Conservation (phyloP, 1,284 basidiomycete species). For the Gastroboletus turbinatus region DNA sequence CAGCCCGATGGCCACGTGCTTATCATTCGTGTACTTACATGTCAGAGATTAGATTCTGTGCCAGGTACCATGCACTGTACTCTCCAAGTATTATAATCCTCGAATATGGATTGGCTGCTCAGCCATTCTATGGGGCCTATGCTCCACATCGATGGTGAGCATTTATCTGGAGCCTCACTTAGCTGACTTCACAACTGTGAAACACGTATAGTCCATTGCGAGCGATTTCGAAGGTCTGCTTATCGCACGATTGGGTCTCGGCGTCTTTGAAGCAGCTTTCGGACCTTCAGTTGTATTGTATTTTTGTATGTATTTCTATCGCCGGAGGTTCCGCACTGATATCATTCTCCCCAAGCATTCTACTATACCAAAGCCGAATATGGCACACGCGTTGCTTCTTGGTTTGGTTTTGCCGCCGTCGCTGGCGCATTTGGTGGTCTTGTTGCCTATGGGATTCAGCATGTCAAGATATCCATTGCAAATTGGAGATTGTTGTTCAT, state of each 20-base stretch:
- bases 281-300: constrained; percentile 53
- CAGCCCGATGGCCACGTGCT: not conserved
- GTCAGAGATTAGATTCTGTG: constrained; percentile 53
- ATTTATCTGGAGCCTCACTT: not conserved
- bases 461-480: constrained; percentile 48
- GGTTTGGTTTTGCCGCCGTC: constrained; percentile 79
- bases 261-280: constrained; percentile 69
- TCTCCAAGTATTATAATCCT: constrained; percentile 67
- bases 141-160: constrained; percentile 67
- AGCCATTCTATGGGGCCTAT: constrained; percentile 69
- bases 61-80: constrained; percentile 67
- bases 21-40: not conserved
- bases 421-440: constrained; percentile 78
- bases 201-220: constrained; percentile 48
- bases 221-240: constrained; percentile 60
- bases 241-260: constrained; percentile 58
- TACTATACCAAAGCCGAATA: constrained; percentile 76
- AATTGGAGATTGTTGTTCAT: constrained; percentile 76
- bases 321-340: not conserved
- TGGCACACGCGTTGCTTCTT: constrained; percentile 71
- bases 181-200: not conserved
- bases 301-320: constrained; percentile 50
- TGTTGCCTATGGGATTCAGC: constrained; percentile 70
- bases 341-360: constrained; percentile 45
- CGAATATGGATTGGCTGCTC: constrained; percentile 63